A percentile compares a stretch with the other conserved stretches of the same genome.
Conservation (phyloP, 2,329 filamentous ascomycete species). For the Ilyonectria sp. region DNA sequence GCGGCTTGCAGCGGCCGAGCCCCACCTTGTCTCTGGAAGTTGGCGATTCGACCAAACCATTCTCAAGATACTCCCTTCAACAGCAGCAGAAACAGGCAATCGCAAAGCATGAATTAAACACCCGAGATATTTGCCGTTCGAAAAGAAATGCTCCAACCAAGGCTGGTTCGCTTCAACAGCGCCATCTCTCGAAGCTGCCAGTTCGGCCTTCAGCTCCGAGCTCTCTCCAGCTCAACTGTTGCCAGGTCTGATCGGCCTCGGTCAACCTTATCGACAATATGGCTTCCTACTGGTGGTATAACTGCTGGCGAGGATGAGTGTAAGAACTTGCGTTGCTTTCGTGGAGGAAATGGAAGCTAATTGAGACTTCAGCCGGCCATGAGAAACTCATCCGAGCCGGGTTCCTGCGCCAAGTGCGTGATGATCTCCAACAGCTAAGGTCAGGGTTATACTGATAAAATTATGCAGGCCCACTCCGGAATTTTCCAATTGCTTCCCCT, state of each 20-base stretch:
- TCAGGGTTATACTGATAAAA: constrained; percentile 17
- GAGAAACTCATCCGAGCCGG: constrained; percentile 79
- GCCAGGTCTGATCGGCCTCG: constrained; percentile 54
- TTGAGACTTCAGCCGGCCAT: constrained; percentile 68
- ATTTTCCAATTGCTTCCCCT: constrained; percentile 94
- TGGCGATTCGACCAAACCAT: constrained; percentile 26
- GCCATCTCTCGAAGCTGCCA: constrained; percentile 24
- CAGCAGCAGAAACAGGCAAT: neutral
- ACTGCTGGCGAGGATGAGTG: constrained; percentile 70
- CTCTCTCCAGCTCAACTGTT: constrained; percentile 41
- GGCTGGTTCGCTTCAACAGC: constrained; percentile 31
- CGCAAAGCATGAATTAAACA: constrained; percentile 4
- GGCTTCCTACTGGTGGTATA: constrained; percentile 83
- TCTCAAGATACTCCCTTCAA: constrained; percentile 9
- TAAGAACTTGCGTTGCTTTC: constrained; percentile 45
- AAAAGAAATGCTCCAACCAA: constrained; percentile 37
- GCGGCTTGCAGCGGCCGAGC: constrained; percentile 19
- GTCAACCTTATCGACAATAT: constrained; percentile 77
- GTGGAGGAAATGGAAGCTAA: constrained; percentile 35
- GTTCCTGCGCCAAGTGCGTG: constrained; percentile 78
- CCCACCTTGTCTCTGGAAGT: constrained; percentile 22
- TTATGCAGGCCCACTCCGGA: constrained; percentile 81
- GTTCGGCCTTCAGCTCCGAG: constrained; percentile 34
- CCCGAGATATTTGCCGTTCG: neutral
- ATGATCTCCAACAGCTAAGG: neutral